Evolutionary conservation across 2,329 filamentous ascomycete species (phyloP), one percentile per base, ranked within the genome.

Genomic region (Phialophora tarda): DNA sequence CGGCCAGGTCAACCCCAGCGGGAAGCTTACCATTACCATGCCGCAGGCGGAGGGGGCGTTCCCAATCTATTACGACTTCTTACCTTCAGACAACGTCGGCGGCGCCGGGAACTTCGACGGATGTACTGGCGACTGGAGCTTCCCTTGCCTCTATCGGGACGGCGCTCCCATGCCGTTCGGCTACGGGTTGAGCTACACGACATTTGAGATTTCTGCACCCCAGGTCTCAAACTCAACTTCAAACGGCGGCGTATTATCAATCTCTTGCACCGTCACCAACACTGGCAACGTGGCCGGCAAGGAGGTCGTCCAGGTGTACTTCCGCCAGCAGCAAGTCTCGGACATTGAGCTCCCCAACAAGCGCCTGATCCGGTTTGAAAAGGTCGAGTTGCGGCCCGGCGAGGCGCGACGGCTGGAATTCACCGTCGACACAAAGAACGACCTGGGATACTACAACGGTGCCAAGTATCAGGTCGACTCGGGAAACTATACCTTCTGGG

Each of bases 11-110:
- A 59, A 59, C 21, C 56, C 56, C 14, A 59, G 56, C 12, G 56
- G 56, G 6, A 59, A 59, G n/a, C 56, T 59, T 11, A 59, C 32
- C 56, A 44, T 59, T 21, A 59, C 28, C 56, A 59, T 59, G 56
- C 56, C 56, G 4, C 56, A 38, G n/a, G 56, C 28, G 17, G 34
- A 59, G 1, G 56, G 56, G 3, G 32, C 56, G 2, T 50, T 50
- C 17, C 47, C 47, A n/a, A 24, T 50, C 17, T 50, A 50, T 17
- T 50, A 50, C 47, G 47, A 50, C n/a, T 50, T 50, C 47, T n/a
- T 50, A 4, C 47, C 17, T 14, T 50, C 47, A 2, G 47, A 50
- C 10, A 50, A 50, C 47, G n/a, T 21, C 12, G 47, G 47, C 17
- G 47, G 47, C 11, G 47, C 47, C 8, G n/a, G 12, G 8, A n/a